Base-by-base conservation (phyloP, 768 basidiomycete species). In the Russula sp. region DNA sequence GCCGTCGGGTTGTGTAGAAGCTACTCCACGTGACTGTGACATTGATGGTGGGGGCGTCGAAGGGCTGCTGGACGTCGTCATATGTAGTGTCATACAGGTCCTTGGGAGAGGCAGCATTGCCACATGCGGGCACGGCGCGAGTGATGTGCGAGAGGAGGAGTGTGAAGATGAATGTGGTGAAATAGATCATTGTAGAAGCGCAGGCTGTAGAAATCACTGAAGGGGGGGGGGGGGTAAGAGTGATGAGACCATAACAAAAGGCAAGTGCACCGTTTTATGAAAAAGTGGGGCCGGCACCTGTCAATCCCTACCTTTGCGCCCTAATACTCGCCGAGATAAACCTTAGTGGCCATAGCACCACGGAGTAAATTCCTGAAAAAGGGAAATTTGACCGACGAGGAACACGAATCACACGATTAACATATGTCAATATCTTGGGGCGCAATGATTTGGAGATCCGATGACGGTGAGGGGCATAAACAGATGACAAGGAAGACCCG, bases 121-220 rank as follows among this genome's bases (percentile, higher is more conserved):
- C 10, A n/a, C 44, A n/a, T 46, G n/a, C 32, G 3, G 66, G 49
- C 24, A 56, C 11, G 22, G 36, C 58, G 40, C 46, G 44, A 8
- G 51, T 30, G 2, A 42, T 20, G 22, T 53, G 46, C 18, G 58
- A 34, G 30, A 55, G 10, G 50, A 65, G 46, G 30, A 65, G 53
- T 4, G 50, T 32, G 10, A 61, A 26, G 26, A 26, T 30, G 5
- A 65, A 4, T 13, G 49, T 38, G 28, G 54, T 8, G 42, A 38
- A 14, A 10, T 49, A 32, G 46, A 52, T 30, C 62, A 58, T 63
- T 9, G 40, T 44, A 13, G 13, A 36, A 36, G 42, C 16, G 9
- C 6, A 42, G 1, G 20, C 8, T n/a, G 44, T 28, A 16, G 48
- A 24, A 52, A 36, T 26, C 38, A 13, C 24, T 56, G 54, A 22